These are phyloP conservation scores for Quercus lobata DNA, from an alignment of 331 rosid species.

Conservation along the genomic window DNA sequence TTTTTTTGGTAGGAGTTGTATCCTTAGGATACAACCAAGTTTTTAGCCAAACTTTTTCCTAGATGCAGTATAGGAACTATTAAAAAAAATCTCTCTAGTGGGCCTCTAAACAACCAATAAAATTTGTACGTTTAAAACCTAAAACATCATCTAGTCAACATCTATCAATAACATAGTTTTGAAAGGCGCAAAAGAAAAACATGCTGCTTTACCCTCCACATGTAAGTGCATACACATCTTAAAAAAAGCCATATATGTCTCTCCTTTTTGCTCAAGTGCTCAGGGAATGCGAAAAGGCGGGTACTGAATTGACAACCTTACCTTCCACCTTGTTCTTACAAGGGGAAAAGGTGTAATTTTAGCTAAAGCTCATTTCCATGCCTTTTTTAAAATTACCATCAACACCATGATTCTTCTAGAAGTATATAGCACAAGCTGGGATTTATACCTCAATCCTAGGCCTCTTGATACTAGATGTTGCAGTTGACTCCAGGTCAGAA, in stretches of 20 bases:
- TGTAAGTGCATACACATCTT: background rate
- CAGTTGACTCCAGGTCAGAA: conserved; percentile 72
- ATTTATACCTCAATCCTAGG: conserved; percentile 64
- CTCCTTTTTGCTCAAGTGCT: background rate
- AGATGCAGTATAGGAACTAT: background rate
- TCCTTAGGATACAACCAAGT: no score
- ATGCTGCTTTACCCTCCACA: background rate
- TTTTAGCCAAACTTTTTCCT: background rate
- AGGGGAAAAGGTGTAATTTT: background rate
- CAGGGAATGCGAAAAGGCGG: background rate
- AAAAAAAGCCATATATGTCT: background rate
- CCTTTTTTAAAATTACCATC: background rate
- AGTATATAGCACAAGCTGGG: background rate
- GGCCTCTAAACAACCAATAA: background rate
- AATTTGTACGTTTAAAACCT: background rate
- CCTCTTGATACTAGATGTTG: conserved; percentile 68
- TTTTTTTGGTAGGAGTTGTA: no score
- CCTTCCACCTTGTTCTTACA: background rate
- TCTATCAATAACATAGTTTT: background rate
- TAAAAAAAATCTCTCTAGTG: background rate
- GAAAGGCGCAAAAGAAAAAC: background rate
- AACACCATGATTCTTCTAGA: background rate
- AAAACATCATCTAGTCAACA: background rate
- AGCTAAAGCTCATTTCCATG: no score
- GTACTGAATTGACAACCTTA: no score